A percentile compares a stretch with the other conserved stretches of the same genome.
These are phyloP conservation scores for Coemansia sp. DNA, from an alignment of 192 early-diverging fungal species.

Conservation along the genomic window DNA sequence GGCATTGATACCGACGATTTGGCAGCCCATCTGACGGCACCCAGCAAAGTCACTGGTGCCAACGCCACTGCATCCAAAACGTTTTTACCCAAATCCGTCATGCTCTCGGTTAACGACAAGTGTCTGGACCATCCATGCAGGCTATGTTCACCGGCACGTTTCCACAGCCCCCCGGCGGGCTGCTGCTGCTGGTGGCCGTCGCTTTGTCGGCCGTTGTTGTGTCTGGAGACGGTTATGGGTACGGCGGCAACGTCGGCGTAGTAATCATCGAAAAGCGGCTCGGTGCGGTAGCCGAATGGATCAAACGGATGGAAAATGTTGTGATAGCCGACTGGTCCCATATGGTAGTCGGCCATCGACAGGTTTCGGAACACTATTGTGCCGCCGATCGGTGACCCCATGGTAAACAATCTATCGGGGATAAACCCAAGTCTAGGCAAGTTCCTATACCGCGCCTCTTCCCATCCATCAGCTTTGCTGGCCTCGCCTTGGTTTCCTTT, in stretches of 20 bases:
- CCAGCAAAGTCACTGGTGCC: slow-evolving; percentile 27
- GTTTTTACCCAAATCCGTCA: slow-evolving; percentile 33
- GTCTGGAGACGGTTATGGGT: slow-evolving; percentile 21
- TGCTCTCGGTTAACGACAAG: slow-evolving; percentile 18
- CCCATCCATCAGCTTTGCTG: background rate
- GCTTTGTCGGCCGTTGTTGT: background rate
- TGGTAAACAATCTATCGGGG: slow-evolving; percentile 39
- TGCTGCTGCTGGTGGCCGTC: background rate
- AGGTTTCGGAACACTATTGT: slow-evolving; percentile 67
- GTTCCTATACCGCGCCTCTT: slow-evolving; percentile 17
- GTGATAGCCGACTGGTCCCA: slow-evolving; percentile 61
- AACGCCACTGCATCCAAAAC: slow-evolving; percentile 28
- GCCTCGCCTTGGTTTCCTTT: slow-evolving; percentile 7
- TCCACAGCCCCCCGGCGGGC: too few relatives aligned
- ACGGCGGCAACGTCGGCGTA: slow-evolving; percentile 59
- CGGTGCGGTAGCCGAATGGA: slow-evolving; percentile 72
- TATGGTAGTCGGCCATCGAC: slow-evolving; percentile 55
- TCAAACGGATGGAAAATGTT: slow-evolving; percentile 79
- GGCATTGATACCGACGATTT: slow-evolving; percentile 25
- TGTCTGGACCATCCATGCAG: background rate
- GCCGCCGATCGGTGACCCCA: slow-evolving; percentile 56
- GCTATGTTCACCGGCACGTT: background rate
- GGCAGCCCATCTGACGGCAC: slow-evolving; percentile 21
- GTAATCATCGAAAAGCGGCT: slow-evolving; percentile 61
- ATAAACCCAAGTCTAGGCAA: slow-evolving; percentile 27